These are phyloP conservation scores for Tremella fuciformis DNA, from an alignment of 768 basidiomycete genomes.

Conservation along the genomic window DNA sequence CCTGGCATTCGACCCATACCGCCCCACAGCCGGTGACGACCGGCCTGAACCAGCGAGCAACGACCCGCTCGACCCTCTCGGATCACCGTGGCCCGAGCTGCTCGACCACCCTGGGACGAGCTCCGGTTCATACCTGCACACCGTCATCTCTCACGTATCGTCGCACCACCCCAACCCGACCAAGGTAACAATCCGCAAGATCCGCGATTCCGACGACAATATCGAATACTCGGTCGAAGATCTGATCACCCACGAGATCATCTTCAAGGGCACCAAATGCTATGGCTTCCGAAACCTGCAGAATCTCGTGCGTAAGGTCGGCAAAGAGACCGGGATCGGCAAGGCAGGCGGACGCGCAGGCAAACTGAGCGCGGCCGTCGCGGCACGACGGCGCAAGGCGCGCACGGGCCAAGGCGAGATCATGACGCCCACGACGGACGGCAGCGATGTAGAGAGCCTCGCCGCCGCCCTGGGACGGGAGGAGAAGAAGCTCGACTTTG, in stretches of 20 bases:
- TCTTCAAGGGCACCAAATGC: conserved; percentile 91
- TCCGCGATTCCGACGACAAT: conserved; percentile 52
- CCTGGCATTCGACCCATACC: conserved; percentile 71
- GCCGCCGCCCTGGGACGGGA: conserved; percentile 23
- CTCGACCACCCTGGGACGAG: conserved; percentile 76
- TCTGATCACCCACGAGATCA: conserved; percentile 58
- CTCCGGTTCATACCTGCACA: conserved; percentile 88
- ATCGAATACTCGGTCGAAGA: conserved; percentile 53
- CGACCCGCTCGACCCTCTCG: neutral
- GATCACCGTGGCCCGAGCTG: conserved; percentile 63
- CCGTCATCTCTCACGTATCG: conserved; percentile 63
- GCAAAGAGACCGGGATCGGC: conserved; percentile 74
- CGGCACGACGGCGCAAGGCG: conserved; percentile 43
- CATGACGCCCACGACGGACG: conserved; percentile 17
- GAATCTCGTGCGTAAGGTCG: conserved; percentile 90
- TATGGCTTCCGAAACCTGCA: conserved; percentile 97
- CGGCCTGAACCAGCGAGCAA: neutral
- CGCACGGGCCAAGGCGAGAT: conserved; percentile 10
- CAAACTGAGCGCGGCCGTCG: conserved; percentile 43
- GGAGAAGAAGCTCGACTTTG: conserved; percentile 48
- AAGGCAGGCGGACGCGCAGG: conserved; percentile 48
- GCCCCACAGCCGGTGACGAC: conserved; percentile 60
- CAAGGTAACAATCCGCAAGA: conserved; percentile 35
- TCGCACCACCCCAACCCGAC: conserved; percentile 35
- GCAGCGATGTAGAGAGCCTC: conserved; percentile 24